Base-by-base conservation (phyloP, 805 yeast genomes). In the Candida tibetensis region DNA sequence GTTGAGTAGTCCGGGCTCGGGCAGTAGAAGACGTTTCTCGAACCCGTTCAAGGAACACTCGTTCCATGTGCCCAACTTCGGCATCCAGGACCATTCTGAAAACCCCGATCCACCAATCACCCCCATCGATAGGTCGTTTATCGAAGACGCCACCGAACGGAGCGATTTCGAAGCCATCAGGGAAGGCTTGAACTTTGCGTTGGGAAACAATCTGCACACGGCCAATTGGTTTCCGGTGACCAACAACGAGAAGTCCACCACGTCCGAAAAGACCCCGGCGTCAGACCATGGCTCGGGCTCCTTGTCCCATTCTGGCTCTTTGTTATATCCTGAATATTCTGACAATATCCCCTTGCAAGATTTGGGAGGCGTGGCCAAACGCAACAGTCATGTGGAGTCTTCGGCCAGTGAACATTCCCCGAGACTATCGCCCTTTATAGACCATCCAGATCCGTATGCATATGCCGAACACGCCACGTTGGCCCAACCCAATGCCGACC, bases 181-280 rank as follows among this genome's bases (percentile, higher is more conserved):
- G 34, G 62, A 62, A 40, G 68, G 69, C 1, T 45, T 64, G 8
- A 51, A 49, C 22, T 55, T 58, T 40, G 71, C 70, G 3, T 48
- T 64, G n/a, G 70, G 70, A 5, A 45, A 54, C 3, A 36, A 46
- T 10, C 47, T 47, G 5, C 41, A 47, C 4, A 49, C 35, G 6
- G 50, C 58, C 9, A 51, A 57, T 29, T 63, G 69, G 69, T 54
- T 63, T 27, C 69, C 69, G 3, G 44, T 44, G 19, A 26, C 28
- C 4, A 33, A 25, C 4, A 30, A 25, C n/a, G n/a, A n/a, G n/a
- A n/a, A n/a, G n/a, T n/a, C n/a, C n/a, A n/a, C n/a, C 12, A 25
- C 23, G 4, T 15, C 36, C 14, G 34, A 35, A 5, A 8, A 26
- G 13, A 14, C 18, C 6, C 16, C 42, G 4, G 25, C 17, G 9